Evolutionary conservation across 106 monocot genomes (phyloP), one percentile per base, ranked within the genome.

Genomic region (Dendrobium huoshanense): DNA sequence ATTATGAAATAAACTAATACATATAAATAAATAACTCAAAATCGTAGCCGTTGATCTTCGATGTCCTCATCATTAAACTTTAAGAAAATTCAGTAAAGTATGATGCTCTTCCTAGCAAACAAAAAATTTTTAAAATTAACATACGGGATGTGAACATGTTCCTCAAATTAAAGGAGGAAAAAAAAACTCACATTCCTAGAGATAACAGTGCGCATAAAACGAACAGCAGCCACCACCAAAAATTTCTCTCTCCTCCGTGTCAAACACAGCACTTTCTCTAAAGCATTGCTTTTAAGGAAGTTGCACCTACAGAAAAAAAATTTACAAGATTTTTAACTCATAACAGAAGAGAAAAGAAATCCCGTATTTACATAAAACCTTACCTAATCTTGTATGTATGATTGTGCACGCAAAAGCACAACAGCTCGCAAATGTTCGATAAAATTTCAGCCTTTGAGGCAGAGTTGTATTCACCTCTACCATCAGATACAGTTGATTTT

Each of bases 361-460:
- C 24, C 54, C 73, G 33, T 11, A 72, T 5, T 55, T 70, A 80
- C 22, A 15, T 78, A 67, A 70, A 85, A 79, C 49, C 81, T 87
- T 83, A 94, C 98, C 94, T 98, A 81, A 98, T 95, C 79, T 84
- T 87, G 89, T 91, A 91, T 42, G 95, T 91, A 95, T 98, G 92
- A 73, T 98, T 95, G 81, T 91, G 82, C 41, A 98, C 88, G 81
- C 98, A 98, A 79, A 92, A 98, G 84, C 95, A 95, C 5, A 98
- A 80, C 77, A 98, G 86, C 64, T 98, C 98, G 74, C 98, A 98
- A 79, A 95, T 93, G 80, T 93, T 95, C 77, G 86, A 91, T 82
- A 98, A 83, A 84, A 95, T 98, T 88, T 98, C 98, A 76, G 98
- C 89, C 83, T 98, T 98, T 37, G 78, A 75, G 15, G 75, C 68